Percentiles rank a stretch among this genome's conserved stretches.
These are phyloP conservation scores for Candida broadrunensis DNA, from an alignment of 805 yeast genomes.

Conservation along the genomic window DNA sequence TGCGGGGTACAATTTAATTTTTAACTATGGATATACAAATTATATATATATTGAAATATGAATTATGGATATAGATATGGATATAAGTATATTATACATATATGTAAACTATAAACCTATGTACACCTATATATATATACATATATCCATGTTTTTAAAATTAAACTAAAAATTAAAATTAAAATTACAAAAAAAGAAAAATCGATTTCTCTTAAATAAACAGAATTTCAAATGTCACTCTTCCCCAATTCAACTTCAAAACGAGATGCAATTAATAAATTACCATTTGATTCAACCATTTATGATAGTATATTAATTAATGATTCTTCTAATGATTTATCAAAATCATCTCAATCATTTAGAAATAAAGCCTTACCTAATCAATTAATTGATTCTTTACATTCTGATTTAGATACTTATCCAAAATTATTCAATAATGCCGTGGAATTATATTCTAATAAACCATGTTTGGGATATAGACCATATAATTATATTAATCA, in stretches of 20 bases:
- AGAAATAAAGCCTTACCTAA: constrained; percentile 23
- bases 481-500: constrained; percentile 15
- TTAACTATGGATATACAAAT: too few relatives aligned
- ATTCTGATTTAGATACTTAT: constrained; percentile 20
- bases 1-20: too few relatives aligned
- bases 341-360: constrained; percentile 41
- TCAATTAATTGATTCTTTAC: constrained; percentile 10
- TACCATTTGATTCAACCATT: constrained; percentile 8
- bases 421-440: constrained; percentile 18
- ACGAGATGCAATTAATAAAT: constrained; percentile 5
- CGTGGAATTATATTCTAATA: constrained; percentile 9
- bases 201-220: too few relatives aligned
- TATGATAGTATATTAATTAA: constrained; percentile 30
- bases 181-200: too few relatives aligned
- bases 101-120: too few relatives aligned
- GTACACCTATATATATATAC: too few relatives aligned
- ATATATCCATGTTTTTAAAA: too few relatives aligned
- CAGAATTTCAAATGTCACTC: too few relatives aligned
- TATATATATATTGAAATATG: too few relatives aligned
- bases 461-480: constrained; percentile 22
- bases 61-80: too few relatives aligned
- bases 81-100: too few relatives aligned
- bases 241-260: neutral
- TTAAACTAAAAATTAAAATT: too few relatives aligned
- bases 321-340: neutral